Conservation (phyloP, 108 stramenopile genomes). For the Nannochloropsis salina region DNA sequence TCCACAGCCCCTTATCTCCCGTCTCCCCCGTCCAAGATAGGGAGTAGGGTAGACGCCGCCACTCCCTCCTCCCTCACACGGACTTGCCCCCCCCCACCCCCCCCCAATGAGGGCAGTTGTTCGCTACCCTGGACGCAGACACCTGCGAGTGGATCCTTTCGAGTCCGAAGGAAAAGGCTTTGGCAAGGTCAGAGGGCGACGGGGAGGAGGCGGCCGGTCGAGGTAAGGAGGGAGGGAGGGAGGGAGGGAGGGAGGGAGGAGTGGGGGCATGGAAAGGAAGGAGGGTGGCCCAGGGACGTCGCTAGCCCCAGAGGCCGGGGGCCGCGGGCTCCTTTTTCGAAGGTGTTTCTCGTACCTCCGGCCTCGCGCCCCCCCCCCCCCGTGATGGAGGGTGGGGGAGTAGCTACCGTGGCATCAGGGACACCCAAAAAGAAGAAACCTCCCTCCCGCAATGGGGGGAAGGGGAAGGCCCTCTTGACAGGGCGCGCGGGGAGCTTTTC, state of each 20-base stretch:
- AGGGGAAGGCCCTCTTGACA: no score
- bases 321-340: no score
- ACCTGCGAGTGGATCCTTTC: not conserved
- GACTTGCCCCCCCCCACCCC: not conserved
- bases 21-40: no score
- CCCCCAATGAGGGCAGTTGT: not conserved
- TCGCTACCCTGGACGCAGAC: not conserved
- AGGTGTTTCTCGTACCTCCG: not conserved
- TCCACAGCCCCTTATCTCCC: not conserved
- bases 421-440: not conserved
- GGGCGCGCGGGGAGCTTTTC: not conserved
- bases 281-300: conserved; percentile 19
- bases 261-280: not conserved
- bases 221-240: not conserved
- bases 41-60: no score
- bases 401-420: conserved; percentile 6
- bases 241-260: not conserved
- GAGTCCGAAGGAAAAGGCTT: not conserved
- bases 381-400: not conserved
- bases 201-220: not conserved
- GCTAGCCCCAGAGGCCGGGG: conserved; percentile 3
- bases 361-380: not conserved
- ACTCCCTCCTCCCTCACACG: not conserved
- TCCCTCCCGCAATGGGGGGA: no score
- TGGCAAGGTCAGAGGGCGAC: not conserved